Conservation (phyloP, 1,284 basidiomycete species). For the Moesziomyces antarcticus region DNA sequence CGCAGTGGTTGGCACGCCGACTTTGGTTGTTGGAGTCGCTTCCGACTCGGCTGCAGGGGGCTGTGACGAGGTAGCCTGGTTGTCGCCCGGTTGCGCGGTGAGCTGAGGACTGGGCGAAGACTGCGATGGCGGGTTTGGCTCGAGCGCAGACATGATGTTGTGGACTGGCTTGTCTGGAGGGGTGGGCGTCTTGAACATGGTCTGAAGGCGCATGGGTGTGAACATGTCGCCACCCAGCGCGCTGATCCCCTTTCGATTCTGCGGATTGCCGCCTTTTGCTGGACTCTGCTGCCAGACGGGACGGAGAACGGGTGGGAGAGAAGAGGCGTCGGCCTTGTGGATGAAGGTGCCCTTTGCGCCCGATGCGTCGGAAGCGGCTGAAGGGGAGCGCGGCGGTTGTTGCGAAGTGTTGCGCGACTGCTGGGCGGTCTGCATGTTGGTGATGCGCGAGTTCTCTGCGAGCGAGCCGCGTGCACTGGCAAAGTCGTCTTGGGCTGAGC, state of each 20-base stretch:
- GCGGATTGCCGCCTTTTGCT: conserved; percentile 28
- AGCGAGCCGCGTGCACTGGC: conserved; percentile 41
- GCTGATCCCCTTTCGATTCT: conserved; percentile 24
- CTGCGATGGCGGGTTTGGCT: conserved; percentile 16
- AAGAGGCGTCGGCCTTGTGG: conserved; percentile 58
- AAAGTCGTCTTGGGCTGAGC: conserved; percentile 41
- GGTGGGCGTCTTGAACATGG: conserved; percentile 61
- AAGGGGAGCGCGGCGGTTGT: conserved; percentile 17
- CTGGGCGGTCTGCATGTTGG: conserved; percentile 30
- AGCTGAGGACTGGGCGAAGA: neutral
- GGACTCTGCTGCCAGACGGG: conserved; percentile 61
- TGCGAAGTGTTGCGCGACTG: conserved; percentile 17
- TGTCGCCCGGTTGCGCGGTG: neutral
- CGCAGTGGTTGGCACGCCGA: conserved; percentile 23
- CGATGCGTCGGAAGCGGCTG: conserved; percentile 22
- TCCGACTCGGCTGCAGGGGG: neutral
- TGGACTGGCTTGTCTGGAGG: conserved; percentile 30
- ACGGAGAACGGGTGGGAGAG: conserved; percentile 57
- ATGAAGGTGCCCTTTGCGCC: conserved; percentile 57
- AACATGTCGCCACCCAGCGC: conserved; percentile 64
- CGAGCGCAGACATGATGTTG: conserved; percentile 24
- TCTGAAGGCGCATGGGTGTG: conserved; percentile 61
- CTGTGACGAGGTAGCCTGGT: neutral
- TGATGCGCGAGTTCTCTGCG: conserved; percentile 35
- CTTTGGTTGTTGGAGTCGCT: neutral